Base-by-base conservation (phyloP, 2,329 filamentous ascomycete species). In the Dendryphion nanum region DNA sequence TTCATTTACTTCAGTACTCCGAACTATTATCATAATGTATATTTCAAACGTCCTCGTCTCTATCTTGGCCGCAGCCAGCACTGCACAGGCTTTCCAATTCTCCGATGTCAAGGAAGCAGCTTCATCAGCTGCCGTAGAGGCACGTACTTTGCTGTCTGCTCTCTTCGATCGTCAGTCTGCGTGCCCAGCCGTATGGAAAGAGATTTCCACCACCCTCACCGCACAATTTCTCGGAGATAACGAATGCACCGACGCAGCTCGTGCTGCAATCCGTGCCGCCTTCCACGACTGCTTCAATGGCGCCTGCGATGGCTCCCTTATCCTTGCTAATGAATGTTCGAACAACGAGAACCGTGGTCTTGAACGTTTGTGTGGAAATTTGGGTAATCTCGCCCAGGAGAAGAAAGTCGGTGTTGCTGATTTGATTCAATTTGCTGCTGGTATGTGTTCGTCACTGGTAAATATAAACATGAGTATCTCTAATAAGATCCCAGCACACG, bases 341-440 rank as follows among this genome's bases (percentile, higher is more conserved):
- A 58, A 66, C 14, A 7, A 36, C 0, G 61, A 68, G 37, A 68
- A 79, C 52, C 50, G 38, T 3, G 75, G 74, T 0, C 61, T 81
- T 1, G 47, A 63, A 37, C 59, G 57, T 4, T 68, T 76, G 18
- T 69, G 67, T 13, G 46, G 49, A 3, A 64, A 66, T 36, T 62
- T 73, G 1, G 57, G 58, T 24, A 46, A 45, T 4, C 64, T 75
- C 42, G 69, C 68, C 20, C 48, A 49, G 12, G 60, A 69, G 33
- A 73, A 70, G 32, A 52, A 48, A 6, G 62, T 66, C 16, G 59
- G 61, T 4, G 47, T 55, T 13, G 62, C 53, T 16, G 62, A 66
- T 33, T 45, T 64, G 17, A 64, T 66, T 30, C 62, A 66, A 29
- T 66, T 64, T 33, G 62, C 61, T n/a, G 62, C 50, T 23, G 49